phyloP scores from a whole-genome alignment of 257 asterid species.

The Buddleja alternifolia region DNA sequence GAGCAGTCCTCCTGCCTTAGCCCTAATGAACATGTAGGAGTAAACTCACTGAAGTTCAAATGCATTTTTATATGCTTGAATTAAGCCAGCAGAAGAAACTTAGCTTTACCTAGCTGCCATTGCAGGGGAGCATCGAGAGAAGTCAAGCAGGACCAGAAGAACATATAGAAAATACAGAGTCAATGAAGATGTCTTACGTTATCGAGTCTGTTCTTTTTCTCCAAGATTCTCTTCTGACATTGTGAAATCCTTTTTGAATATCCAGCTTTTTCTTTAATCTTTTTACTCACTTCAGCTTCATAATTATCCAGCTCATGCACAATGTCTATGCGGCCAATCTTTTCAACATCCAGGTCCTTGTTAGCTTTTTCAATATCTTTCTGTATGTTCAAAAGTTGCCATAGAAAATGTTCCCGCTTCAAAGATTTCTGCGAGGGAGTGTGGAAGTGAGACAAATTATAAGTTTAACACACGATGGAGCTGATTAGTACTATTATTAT shows the following conservation, averaged over 20 bases:
- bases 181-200: conserved; percentile 54
- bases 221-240: conserved; percentile 73
- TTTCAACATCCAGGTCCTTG: conserved; percentile 81
- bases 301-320: conserved; percentile 75
- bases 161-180: not conserved
- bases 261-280: conserved; percentile 78
- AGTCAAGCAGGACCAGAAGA: not conserved
- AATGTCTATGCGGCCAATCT: conserved; percentile 68
- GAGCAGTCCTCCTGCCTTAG: no score
- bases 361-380: conserved; percentile 75
- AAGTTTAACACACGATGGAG: conserved; percentile 2
- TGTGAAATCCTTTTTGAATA: conserved; percentile 75
- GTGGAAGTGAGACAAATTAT: conserved; percentile 22
- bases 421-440: conserved; percentile 67
- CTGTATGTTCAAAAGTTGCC: conserved; percentile 87
- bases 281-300: conserved; percentile 68
- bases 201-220: conserved; percentile 77
- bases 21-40: not conserved
- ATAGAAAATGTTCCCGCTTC: conserved; percentile 86
- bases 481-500: not conserved
- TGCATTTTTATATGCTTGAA: conserved; percentile 14
- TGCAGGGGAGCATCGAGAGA: conserved; percentile 12
- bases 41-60: conserved; percentile 20
- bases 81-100: conserved; percentile 17
- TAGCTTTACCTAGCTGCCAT: conserved; percentile 10